phyloP scores from a whole-genome alignment of 78 protist species.

The Isochrysis galbana region DNA sequence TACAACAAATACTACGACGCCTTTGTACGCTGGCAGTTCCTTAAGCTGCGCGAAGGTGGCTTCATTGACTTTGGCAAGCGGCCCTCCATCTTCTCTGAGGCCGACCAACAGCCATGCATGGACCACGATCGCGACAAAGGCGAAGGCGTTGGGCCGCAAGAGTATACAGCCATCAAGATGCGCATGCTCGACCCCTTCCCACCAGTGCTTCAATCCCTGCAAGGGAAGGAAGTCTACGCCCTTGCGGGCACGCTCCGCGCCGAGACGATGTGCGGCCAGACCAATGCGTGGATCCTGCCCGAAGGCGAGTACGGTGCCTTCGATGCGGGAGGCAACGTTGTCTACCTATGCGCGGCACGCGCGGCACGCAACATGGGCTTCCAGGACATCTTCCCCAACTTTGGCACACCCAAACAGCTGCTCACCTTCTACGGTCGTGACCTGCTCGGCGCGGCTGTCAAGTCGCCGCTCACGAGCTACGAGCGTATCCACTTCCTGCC shows the following conservation, averaged over 20 bases:
- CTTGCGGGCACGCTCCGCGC: constrained; percentile 93
- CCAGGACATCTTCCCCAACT: constrained; percentile 21
- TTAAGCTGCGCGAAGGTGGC: constrained; percentile 57
- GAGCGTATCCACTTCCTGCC: constrained; percentile 87
- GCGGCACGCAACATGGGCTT: constrained; percentile 55
- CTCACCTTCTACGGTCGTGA: neutral
- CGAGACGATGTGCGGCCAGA: constrained; percentile 97
- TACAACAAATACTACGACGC: constrained; percentile 98
- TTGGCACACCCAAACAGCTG: neutral
- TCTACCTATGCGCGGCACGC: constrained; percentile 76
- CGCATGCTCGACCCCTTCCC: constrained; percentile 77
- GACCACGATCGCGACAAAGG: constrained; percentile 99
- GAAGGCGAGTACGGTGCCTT: constrained; percentile 89
- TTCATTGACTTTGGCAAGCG: constrained; percentile 82
- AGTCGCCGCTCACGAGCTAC: constrained; percentile 85
- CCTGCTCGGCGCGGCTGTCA: neutral
- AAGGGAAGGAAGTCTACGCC: neutral
- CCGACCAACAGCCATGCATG: constrained; percentile 97
- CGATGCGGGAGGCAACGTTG: constrained; percentile 53
- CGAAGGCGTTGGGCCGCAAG: constrained; percentile 95
- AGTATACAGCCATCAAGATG: constrained; percentile 94
- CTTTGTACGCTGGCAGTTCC: constrained; percentile 99
- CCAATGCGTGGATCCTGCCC: constrained; percentile 98
- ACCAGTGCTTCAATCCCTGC: constrained; percentile 36
- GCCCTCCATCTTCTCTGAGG: constrained; percentile 87